Percentiles rank a stretch among this genome's conserved stretches.
phyloP scores from a whole-genome alignment of 2,329 filamentous ascomycete species.

The Shiraia bambusicola region DNA sequence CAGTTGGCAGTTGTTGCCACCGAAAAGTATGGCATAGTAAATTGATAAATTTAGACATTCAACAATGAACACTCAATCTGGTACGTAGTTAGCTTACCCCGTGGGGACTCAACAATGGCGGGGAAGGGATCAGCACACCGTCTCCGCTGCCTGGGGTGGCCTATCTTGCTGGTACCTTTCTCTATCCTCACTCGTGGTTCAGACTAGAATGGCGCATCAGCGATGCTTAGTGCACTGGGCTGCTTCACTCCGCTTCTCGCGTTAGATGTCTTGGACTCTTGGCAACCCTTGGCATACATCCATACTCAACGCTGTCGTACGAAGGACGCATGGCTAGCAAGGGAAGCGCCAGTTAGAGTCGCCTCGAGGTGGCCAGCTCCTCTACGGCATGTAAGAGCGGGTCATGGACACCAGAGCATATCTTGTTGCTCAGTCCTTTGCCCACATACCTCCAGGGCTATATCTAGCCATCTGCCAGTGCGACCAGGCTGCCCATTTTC shows the following conservation, averaged over 20 bases:
- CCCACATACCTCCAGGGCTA: too few relatives aligned
- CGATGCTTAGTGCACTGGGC: slow-evolving; percentile 35
- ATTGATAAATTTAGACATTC: too few relatives aligned
- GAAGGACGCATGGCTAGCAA: slow-evolving; percentile 22
- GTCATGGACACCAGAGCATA: slow-evolving; percentile 20
- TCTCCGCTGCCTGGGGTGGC: slow-evolving; percentile 8
- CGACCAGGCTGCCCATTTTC: slow-evolving; percentile 17
- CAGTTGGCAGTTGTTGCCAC: not conserved
- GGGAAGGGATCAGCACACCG: slow-evolving; percentile 22
- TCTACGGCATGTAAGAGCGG: slow-evolving; percentile 3
- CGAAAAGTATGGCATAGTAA: too few relatives aligned
- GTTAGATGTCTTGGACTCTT: slow-evolving; percentile 34
- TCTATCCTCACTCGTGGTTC: slow-evolving; percentile 21
- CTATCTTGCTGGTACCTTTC: slow-evolving; percentile 17
- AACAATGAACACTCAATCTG: not conserved
- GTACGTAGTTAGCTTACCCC: too few relatives aligned
- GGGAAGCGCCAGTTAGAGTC: slow-evolving; percentile 17
- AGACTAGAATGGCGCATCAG: slow-evolving; percentile 12
- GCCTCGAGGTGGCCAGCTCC: slow-evolving; percentile 12
- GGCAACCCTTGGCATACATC: slow-evolving; percentile 36
- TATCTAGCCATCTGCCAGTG: slow-evolving; percentile 9
- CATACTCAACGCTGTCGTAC: slow-evolving; percentile 23
- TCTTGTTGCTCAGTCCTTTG: slow-evolving; percentile 15
- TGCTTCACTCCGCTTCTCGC: slow-evolving; percentile 21
- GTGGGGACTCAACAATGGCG: slow-evolving; percentile 21